Percentiles rank a stretch among this genome's conserved stretches.
Conservation (phyloP, 2,329 filamentous ascomycete species). For the Talaromyces piceae region DNA sequence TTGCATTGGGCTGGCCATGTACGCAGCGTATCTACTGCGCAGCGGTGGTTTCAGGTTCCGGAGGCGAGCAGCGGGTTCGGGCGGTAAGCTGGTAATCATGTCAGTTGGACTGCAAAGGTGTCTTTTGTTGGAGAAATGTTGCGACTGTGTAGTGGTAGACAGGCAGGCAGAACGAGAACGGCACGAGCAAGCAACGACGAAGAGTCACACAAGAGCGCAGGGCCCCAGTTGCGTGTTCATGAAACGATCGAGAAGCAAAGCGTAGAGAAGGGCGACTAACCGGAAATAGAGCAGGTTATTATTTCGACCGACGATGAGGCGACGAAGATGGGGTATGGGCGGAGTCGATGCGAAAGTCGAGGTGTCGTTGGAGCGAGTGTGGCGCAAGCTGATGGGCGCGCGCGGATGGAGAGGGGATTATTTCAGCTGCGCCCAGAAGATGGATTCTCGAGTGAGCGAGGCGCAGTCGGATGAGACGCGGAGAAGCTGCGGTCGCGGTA, state of each 20-base stretch:
- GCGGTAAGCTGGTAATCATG: slow-evolving; percentile 29
- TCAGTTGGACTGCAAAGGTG: slow-evolving; percentile 19
- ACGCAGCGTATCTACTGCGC: slow-evolving; percentile 26
- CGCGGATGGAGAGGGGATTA: slow-evolving; percentile 16
- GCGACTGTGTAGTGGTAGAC: background rate
- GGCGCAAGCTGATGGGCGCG: slow-evolving; percentile 36
- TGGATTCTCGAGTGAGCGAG: slow-evolving; percentile 2
- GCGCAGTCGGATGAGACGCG: slow-evolving; percentile 2
- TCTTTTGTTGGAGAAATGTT: background rate
- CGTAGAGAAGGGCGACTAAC: background rate
- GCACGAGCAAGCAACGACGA: background rate
- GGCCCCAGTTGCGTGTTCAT: too few relatives aligned
- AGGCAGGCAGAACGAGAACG: background rate
- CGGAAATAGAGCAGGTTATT: background rate
- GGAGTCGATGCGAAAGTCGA: slow-evolving; percentile 19
- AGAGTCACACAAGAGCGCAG: background rate
- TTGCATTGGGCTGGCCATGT: slow-evolving; percentile 39
- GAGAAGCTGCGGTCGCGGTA: background rate
- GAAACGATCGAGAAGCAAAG: background rate
- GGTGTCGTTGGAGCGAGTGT: slow-evolving; percentile 35
- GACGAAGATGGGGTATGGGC: slow-evolving; percentile 12
- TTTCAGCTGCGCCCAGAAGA: slow-evolving; percentile 26
- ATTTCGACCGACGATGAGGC: background rate
- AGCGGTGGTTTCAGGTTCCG: slow-evolving; percentile 23
- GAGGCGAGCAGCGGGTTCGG: slow-evolving; percentile 16